Conservation (phyloP, 139 green algal species). For the Picochlorum sp. region DNA sequence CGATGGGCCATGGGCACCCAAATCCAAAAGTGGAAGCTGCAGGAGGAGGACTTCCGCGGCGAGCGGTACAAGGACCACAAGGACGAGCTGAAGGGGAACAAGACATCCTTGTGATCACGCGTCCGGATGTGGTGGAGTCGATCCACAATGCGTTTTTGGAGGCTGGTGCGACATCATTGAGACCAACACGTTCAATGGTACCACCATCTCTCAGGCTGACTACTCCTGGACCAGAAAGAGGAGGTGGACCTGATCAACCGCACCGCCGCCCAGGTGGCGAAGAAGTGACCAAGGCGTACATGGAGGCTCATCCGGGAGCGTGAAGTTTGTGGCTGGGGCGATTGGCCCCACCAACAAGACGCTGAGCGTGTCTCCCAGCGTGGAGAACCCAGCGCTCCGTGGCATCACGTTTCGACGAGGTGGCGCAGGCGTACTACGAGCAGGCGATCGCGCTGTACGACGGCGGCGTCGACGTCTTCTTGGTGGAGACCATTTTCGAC, state of each 20-base stretch:
- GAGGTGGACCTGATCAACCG: constrained; percentile 91
- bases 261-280: constrained; percentile 75
- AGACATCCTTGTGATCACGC: constrained; percentile 94
- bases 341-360: constrained; percentile 97
- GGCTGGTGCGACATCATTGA: constrained; percentile 93
- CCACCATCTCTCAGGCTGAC: constrained; percentile 79
- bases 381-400: constrained; percentile 86
- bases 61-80: constrained; percentile 63
- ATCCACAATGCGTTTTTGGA: constrained; percentile 92
- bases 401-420: constrained; percentile 91
- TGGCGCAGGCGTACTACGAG: constrained; percentile 89
- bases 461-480: constrained; percentile 89
- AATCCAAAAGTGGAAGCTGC: constrained; percentile 70
- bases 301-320: constrained; percentile 59
- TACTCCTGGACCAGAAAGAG: constrained; percentile 81
- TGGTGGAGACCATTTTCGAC: constrained; percentile 99
- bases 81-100: constrained; percentile 96
- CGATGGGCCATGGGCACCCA: constrained; percentile 95
- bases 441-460: constrained; percentile 78
- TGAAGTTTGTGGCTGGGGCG: constrained; percentile 88
- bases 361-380: constrained; percentile 85
- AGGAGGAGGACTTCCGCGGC: constrained; percentile 85
- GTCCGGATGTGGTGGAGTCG: constrained; percentile 82
- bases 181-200: constrained; percentile 98
- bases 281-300: constrained; percentile 61